Conservation (phyloP, 305 asterid species). For the Solanum hybrid region DNA sequence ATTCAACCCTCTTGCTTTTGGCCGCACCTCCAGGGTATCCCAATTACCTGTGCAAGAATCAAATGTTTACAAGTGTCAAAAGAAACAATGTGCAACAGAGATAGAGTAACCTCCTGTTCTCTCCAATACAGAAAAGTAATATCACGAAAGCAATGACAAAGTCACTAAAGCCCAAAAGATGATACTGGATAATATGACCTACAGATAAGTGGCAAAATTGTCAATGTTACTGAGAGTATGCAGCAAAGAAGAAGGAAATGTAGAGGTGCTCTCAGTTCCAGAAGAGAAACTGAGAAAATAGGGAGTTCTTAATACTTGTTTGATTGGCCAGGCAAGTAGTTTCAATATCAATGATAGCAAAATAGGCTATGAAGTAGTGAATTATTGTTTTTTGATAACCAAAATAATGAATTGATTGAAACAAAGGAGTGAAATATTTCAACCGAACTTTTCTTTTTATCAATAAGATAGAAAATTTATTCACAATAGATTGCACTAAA, state of each 20-base stretch:
- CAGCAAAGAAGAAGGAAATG: neutral
- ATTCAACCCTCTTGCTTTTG: conserved; percentile 77
- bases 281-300: neutral
- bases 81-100: neutral
- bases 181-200: neutral
- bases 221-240: neutral
- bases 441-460: neutral
- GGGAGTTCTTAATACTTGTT: neutral
- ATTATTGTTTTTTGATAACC: neutral
- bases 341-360: neutral
- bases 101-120: neutral
- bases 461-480: neutral
- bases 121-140: neutral
- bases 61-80: neutral
- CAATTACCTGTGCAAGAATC: conserved; percentile 56
- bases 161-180: neutral
- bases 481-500: neutral
- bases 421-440: neutral
- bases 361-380: neutral
- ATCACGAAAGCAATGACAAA: neutral
- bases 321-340: neutral
- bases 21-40: conserved; percentile 84
- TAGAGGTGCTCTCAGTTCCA: neutral
- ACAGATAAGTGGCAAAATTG: neutral
- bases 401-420: neutral